Evolutionary conservation across 768 basidiomycete species (phyloP), one percentile per base, ranked within the genome.

Genomic region (Suillus clintonianus): DNA sequence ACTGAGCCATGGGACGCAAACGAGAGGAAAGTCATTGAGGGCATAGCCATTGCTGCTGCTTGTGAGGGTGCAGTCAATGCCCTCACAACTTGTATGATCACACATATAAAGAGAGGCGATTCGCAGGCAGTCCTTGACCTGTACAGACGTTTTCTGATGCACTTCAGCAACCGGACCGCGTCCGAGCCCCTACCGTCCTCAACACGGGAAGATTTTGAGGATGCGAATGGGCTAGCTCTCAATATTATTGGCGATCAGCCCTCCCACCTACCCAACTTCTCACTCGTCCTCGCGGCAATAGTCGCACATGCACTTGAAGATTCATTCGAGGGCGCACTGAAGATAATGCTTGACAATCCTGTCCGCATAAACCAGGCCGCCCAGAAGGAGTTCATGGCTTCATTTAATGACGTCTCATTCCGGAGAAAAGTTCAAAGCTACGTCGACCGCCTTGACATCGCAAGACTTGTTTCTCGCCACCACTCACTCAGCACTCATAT

Each of bases 231-330:
- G 22, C 60, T 78, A 42, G 67, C 64, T 27, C 65, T 71, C 7
- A 68, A 70, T 60, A 66, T 69, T 43, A 65, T 74, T 22, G 53
- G 67, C 27, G 64, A 67, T 42, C 62, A 66, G 4, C 57, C 61
- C 62, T 27, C 64, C 57, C 63, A 66, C 64, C 71, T 69, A 3
- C 61, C 78, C 67, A 59, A 79, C n/a, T 70, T 74, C 37, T 69
- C 77, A 1, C 64, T 88, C 37, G 74, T 89, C 30, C 78, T 89
- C 37, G 80, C 80, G 13, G 86, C 80, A 7, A 75, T 86, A n/a
- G 78, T 85, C 24, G 92, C 92, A 17, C 77, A 86, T 71, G 87
- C 88, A 5, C 82, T 86, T 71, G 74, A 79, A 36, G 77, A 85
- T 68, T 79, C 82, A n/a, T 91, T 92, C 67, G 68, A 75, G n/a